Percentiles rank a stretch among this genome's conserved stretches.
phyloP scores from a whole-genome alignment of 1,284 basidiomycete genomes.

The Rhodotorula mucilaginosa region DNA sequence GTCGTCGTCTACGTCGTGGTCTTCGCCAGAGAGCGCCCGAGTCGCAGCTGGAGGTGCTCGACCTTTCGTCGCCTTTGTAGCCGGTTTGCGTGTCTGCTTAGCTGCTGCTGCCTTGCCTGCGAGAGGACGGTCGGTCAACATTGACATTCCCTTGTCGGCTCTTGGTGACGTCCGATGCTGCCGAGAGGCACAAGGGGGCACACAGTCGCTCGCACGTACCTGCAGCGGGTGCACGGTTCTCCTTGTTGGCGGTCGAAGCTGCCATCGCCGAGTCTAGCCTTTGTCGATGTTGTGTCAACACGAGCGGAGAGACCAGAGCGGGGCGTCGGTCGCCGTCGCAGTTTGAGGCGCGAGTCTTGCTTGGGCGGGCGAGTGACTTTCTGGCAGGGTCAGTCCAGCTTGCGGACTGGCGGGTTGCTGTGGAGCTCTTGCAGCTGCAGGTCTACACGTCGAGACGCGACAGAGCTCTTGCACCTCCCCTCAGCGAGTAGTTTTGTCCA shows the following conservation, averaged over 20 bases:
- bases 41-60: neutral
- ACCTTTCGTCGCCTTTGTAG: neutral
- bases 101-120: neutral
- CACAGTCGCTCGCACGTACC: too few relatives aligned
- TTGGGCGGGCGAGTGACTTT: neutral
- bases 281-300: neutral
- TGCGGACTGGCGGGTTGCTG: neutral
- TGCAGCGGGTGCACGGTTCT: slow-evolving; percentile 6
- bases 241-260: slow-evolving; percentile 10
- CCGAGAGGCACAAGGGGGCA: too few relatives aligned
- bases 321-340: neutral
- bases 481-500: neutral
- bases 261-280: neutral
- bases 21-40: neutral
- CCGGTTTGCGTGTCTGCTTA: neutral
- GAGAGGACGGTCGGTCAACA: too few relatives aligned
- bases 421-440: too few relatives aligned
- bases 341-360: neutral
- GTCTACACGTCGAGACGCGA: neutral
- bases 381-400: neutral
- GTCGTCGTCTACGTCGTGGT: neutral
- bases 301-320: neutral
- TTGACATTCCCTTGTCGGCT: too few relatives aligned
- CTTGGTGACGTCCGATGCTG: too few relatives aligned
- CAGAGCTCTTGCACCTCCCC: neutral